Base-by-base conservation (phyloP, 257 asterid genomes). In the Catharanthus roseus region DNA sequence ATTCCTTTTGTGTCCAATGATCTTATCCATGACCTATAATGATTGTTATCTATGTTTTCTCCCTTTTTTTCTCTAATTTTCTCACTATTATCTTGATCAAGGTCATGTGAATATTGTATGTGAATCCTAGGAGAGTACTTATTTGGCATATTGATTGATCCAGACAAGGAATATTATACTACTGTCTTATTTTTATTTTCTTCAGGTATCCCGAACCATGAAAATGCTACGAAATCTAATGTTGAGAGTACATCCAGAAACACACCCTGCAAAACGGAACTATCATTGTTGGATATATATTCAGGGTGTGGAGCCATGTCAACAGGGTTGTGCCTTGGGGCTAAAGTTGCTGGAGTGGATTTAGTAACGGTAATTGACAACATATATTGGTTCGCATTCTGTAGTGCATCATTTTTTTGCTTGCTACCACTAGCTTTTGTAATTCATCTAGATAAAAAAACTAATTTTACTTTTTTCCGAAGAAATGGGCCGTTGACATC, bases 401-500 rank as follows among this genome's bases (percentile, higher is more conserved):
- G 44, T 13, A 61, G 13, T 61, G 15, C 23, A 19, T 56, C 21
- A 26, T 10, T 13, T 56, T n/a, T 56, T 56, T 10, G 6, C 13
- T 10, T 55, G 34, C 62, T 55, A 24, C n/a, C n/a, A n/a, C 63
- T 62, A 62, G 45, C 41, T 62, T 62, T 62, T 34, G 8, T n/a
- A 29, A 19, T n/a, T 62, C 33, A 41, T 62, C 67, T 18, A 19
- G 24, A 34, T 15, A 11, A 62, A 62, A 34, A 19, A 29, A 62
- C 28, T 34, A 8, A 19, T 29, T 62, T 62, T 19, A 19, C 15
- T 88, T 80, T 74, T n/a, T 86, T 77, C 75, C 62, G 63, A 21
- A 92, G 96, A 93, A 84, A 93, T 93, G 96, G 97, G 96, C 96
- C 1, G 88, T 93, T 63, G 97, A 90, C 61, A 28, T 82, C 11